Conservation (phyloP, 2,329 filamentous ascomycete species). For the Neocatenulostroma microsporum region DNA sequence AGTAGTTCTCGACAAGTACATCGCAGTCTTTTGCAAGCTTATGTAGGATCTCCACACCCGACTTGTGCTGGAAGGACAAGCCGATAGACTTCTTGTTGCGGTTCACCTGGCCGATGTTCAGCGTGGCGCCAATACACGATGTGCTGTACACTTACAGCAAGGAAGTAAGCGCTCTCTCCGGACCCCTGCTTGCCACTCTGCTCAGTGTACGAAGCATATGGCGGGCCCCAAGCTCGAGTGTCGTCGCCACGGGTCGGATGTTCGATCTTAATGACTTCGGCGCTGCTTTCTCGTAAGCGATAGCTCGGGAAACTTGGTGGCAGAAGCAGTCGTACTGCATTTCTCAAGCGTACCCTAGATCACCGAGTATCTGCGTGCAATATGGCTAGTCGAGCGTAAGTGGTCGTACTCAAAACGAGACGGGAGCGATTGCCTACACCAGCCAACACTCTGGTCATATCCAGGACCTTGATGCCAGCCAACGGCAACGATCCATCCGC, state of each 20-base stretch:
- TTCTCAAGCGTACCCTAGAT: conserved; percentile 67
- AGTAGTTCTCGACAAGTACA: conserved; percentile 92
- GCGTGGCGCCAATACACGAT: too few species aligned
- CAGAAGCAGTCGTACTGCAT: conserved; percentile 25
- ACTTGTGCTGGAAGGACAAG: conserved; percentile 78
- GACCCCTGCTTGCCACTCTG: conserved; percentile 50
- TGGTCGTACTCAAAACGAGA: too few species aligned
- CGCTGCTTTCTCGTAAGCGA: conserved; percentile 44
- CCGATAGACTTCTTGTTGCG: conserved; percentile 95
- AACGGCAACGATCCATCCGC: conserved; percentile 56
- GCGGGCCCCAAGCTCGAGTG: conserved; percentile 92
- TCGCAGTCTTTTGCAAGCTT: conserved; percentile 77
- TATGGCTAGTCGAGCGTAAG: conserved; percentile 89
- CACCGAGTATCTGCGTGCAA: conserved; percentile 92
- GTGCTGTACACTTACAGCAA: conserved; percentile 61
- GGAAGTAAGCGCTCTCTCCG: conserved; percentile 91
- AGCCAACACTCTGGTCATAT: conserved; percentile 93
- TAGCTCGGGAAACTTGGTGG: too few species aligned
- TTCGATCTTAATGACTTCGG: conserved; percentile 95
- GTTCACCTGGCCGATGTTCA: conserved; percentile 59
- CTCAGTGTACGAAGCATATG: conserved; percentile 69
- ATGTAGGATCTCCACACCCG: conserved; percentile 80
- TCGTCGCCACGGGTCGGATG: conserved; percentile 88
- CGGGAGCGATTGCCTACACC: too few species aligned
- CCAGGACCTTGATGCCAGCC: conserved; percentile 78